phyloP scores from a whole-genome alignment of 202 grass and related monocot species.

The Digitaria exilis region DNA sequence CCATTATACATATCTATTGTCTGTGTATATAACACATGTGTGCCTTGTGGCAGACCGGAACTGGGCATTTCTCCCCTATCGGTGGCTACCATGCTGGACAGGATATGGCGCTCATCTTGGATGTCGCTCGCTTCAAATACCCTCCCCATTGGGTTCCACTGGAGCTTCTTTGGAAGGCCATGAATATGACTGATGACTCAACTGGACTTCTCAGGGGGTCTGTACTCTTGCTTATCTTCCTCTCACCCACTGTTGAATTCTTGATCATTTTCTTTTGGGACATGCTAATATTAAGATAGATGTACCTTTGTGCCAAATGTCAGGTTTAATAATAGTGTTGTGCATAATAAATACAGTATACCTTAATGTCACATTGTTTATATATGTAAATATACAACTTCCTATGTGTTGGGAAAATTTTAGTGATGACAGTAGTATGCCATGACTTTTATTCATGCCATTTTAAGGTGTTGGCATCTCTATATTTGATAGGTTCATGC shows the following conservation, averaged over 20 bases:
- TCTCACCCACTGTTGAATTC: background rate
- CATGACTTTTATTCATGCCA: background rate
- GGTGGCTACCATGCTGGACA: conserved; percentile 78
- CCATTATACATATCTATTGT: background rate
- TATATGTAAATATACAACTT: conserved; percentile 1
- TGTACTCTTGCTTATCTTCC: conserved; percentile 15
- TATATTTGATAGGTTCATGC: conserved; percentile 71
- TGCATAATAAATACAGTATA: background rate
- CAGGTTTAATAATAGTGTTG: background rate
- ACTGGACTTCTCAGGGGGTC: conserved; percentile 79
- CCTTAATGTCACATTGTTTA: background rate
- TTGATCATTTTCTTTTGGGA: background rate
- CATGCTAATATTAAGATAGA: background rate
- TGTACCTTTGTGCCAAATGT: background rate
- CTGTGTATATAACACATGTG: background rate
- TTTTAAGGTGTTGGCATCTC: conserved; percentile 29
- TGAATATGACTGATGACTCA: conserved; percentile 81
- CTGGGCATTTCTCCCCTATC: conserved; percentile 91
- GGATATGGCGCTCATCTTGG: conserved; percentile 93
- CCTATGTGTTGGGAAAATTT: background rate
- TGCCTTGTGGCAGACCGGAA: conserved; percentile 60
- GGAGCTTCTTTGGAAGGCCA: conserved; percentile 87
- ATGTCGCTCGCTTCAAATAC: conserved; percentile 94
- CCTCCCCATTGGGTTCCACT: conserved; percentile 93
- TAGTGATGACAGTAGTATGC: background rate